Base-by-base conservation (phyloP, 805 yeast genomes). In the Wickerhamomyces alni region DNA sequence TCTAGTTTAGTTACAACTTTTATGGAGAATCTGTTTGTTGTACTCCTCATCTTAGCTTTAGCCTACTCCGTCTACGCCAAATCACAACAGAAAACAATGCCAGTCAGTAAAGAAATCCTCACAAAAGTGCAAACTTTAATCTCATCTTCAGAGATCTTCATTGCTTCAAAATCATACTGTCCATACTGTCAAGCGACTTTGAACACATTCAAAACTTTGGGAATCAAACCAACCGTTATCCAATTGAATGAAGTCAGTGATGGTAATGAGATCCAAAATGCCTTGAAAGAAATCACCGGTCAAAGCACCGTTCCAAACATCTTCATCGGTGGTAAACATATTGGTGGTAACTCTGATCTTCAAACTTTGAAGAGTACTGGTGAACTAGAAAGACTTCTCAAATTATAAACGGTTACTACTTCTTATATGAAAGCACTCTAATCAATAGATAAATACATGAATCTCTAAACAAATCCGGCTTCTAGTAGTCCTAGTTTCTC, bases 241-340 rank as follows among this genome's bases (percentile, higher is more conserved):
- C 70, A 67, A 53, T 47, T 65, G 54, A 53, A 69, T 63, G 47
- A 77, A 70, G 66, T 67, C 42, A 72, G 64, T n/a, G 89, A 87
- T 44, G 97, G 97, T 42, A 65, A 67, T 35, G 89, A 81, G 25
- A 76, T 88, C 51, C 97, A 89, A 67, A 81, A 68, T 36, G 94
- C 94, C 49, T 71, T 91, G 44, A 62, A 59, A 38, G 77, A 82
- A 58, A 63, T 87, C 44, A 85, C 95, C 30, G 93, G 95, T 44
- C 98, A 91, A 72, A 75, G 80, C 51, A 87, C 97, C 30, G 98
- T 91, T 46, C 99, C 99, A 46, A 88, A 84, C 61, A 75, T 91
- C 52, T 91, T 83, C 68, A 87, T 91, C 61, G 80, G 72, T 35
- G 96, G 96, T 45, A 74, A 89, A 66, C 96, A 88, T 70, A 78